A percentile compares a stretch with the other conserved stretches of the same genome.
Evolutionary conservation across 192 early-diverging fungal species (phyloP).

Genomic region (Linnemannia elongata): DNA sequence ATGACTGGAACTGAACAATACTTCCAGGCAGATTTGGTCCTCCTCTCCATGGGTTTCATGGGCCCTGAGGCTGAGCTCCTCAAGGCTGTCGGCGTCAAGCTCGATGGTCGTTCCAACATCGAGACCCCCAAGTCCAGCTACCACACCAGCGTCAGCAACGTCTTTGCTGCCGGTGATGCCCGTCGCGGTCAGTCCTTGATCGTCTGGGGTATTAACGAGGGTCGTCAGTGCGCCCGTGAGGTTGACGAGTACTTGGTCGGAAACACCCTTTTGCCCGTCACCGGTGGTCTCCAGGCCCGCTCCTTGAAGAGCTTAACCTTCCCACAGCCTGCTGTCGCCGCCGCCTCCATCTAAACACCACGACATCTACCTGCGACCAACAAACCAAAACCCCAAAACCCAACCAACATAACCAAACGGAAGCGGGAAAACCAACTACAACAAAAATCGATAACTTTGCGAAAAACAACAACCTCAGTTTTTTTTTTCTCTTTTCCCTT

Average conservation of each 20-base stretch:
- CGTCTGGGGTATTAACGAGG: conserved; percentile 99
- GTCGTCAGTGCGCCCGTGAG: conserved; percentile 93
- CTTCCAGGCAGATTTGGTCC: conserved; percentile 91
- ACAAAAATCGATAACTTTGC: background rate
- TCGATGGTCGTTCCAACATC: conserved; percentile 84
- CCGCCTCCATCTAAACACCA: background rate
- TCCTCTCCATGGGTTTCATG: conserved; percentile 96
- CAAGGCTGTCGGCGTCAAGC: conserved; percentile 84
- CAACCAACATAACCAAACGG: background rate
- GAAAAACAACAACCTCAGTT: background rate
- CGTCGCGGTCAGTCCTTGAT: conserved; percentile 95
- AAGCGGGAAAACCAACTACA: background rate
- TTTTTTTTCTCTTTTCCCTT: background rate
- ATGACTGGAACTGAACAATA: conserved; percentile 87
- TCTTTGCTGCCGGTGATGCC: conserved; percentile 98
- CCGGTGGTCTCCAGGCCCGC: conserved; percentile 88
- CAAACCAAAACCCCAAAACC: background rate
- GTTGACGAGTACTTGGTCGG: conserved; percentile 88
- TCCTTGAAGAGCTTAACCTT: conserved; percentile 56
- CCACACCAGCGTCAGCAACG: conserved; percentile 79
- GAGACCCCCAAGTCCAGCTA: conserved; percentile 84
- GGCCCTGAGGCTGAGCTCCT: conserved; percentile 91
- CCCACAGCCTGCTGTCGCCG: conserved; percentile 9
- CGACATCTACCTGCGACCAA: background rate
- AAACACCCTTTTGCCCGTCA: conserved; percentile 86